Conservation (phyloP, 2,329 filamentous ascomycete species). For the Colletotrichum sp. region DNA sequence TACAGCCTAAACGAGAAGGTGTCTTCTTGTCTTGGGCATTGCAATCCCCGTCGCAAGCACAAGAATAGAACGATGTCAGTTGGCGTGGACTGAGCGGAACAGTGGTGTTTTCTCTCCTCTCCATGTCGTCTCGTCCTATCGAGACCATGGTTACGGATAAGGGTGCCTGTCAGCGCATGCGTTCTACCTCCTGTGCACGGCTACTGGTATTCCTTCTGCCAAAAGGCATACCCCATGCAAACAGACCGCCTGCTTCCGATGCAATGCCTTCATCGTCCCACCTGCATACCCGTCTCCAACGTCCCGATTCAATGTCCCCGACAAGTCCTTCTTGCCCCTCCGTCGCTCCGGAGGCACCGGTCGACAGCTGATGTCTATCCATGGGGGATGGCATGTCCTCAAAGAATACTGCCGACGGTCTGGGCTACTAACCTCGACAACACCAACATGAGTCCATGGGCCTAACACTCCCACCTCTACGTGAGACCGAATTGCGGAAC, state of each 20-base stretch:
- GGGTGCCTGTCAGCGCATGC: too few relatives aligned
- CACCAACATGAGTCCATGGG: too few relatives aligned
- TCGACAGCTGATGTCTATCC: too few relatives aligned
- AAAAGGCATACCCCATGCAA: too few relatives aligned
- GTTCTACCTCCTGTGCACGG: too few relatives aligned
- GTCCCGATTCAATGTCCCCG: fast-evolving
- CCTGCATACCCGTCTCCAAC: fast-evolving
- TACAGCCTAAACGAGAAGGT: too few relatives aligned
- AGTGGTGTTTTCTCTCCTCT: neutral
- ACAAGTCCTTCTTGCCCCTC: neutral
- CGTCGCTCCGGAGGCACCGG: neutral
- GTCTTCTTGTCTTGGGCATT: neutral
- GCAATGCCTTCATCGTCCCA: neutral
- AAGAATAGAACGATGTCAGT: neutral
- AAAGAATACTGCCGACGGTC: too few relatives aligned
- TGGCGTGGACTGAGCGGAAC: too few relatives aligned
- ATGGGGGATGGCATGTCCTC: too few relatives aligned
- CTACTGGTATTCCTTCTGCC: too few relatives aligned
- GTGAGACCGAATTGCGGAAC: too few relatives aligned
- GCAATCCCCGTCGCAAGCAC: neutral
- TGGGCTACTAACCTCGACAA: too few relatives aligned
- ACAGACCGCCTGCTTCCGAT: neutral
- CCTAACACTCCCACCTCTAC: fast-evolving
- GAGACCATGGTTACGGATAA: neutral
- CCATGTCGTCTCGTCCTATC: neutral